Percentiles rank a stretch among this genome's conserved stretches.
Conservation (phyloP, 2,329 filamentous ascomycete genomes). For the Diaporthe sp. region DNA sequence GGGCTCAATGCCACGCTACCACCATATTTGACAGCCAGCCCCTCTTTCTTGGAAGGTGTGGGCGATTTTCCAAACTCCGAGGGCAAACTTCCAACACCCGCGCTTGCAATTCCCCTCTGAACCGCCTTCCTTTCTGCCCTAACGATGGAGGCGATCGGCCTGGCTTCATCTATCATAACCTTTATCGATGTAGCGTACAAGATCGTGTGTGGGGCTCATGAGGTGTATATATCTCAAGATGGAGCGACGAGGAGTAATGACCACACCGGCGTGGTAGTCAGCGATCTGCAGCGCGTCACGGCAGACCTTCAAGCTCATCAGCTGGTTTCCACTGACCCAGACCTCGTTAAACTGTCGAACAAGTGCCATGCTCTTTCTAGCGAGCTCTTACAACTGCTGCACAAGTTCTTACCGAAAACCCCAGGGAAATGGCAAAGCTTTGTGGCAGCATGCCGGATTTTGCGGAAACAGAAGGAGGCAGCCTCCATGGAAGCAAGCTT, state of each 20-base stretch:
- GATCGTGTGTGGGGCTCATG: neutral
- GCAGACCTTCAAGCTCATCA: slow-evolving; percentile 1
- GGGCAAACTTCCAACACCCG: too few relatives aligned
- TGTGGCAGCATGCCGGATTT: slow-evolving; percentile 1
- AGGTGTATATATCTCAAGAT: neutral
- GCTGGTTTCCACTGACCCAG: neutral
- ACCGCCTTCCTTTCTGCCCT: too few relatives aligned
- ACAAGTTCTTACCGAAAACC: slow-evolving; percentile 1
- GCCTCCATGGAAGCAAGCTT: neutral
- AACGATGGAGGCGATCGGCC: neutral
- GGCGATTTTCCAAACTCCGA: neutral
- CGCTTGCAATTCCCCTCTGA: too few relatives aligned
- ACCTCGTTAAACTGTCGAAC: neutral
- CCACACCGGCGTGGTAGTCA: slow-evolving; percentile 12
- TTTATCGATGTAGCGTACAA: slow-evolving; percentile 13
- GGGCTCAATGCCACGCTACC: neutral
- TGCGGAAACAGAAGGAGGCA: slow-evolving; percentile 13
- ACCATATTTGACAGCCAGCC: neutral
- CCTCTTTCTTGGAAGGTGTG: neutral
- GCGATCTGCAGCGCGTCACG: slow-evolving; percentile 2
- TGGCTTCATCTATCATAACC: slow-evolving; percentile 18
- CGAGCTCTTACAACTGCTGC: neutral
- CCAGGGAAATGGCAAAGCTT: slow-evolving; percentile 19
- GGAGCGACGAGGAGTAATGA: neutral
- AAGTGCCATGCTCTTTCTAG: slow-evolving; percentile 1